Conservation (phyloP, 73 alveolate species). For the Blepharisma stoltei region DNA sequence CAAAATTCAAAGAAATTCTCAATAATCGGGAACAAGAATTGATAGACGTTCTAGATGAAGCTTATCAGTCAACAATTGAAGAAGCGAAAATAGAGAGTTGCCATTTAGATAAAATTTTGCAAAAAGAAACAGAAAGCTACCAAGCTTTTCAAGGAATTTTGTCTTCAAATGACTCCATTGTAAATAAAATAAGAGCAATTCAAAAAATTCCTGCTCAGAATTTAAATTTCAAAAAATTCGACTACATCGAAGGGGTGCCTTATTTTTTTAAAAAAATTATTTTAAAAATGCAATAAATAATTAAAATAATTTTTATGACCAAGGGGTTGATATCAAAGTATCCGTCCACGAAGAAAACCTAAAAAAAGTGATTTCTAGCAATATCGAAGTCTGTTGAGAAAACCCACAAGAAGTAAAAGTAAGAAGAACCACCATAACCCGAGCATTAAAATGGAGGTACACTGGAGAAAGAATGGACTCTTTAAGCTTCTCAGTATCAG, state of each 20-base stretch:
- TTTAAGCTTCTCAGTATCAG: neutral
- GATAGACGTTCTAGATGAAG: neutral
- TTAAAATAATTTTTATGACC: too few species aligned
- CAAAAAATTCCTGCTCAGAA: neutral
- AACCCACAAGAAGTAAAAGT: constrained; percentile 6
- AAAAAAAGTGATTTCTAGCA: neutral
- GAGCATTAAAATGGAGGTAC: constrained; percentile 29
- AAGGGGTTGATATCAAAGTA: neutral
- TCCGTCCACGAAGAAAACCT: neutral
- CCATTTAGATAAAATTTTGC: neutral
- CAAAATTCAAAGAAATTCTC: neutral
- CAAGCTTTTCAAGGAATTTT: neutral
- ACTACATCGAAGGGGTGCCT: neutral
- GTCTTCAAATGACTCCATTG: neutral
- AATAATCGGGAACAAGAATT: neutral
- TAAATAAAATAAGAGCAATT: neutral
- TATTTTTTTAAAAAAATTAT: too few species aligned
- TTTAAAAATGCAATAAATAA: too few species aligned
- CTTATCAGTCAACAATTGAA: neutral
- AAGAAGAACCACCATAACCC: constrained; percentile 9
- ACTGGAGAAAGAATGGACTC: constrained; percentile 22
- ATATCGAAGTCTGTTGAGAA: neutral
- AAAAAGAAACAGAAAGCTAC: neutral
- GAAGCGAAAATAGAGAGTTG: neutral
- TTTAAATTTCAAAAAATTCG: neutral